phyloP scores from a whole-genome alignment of 331 rosid species.

The Telfairia occidentalis region DNA sequence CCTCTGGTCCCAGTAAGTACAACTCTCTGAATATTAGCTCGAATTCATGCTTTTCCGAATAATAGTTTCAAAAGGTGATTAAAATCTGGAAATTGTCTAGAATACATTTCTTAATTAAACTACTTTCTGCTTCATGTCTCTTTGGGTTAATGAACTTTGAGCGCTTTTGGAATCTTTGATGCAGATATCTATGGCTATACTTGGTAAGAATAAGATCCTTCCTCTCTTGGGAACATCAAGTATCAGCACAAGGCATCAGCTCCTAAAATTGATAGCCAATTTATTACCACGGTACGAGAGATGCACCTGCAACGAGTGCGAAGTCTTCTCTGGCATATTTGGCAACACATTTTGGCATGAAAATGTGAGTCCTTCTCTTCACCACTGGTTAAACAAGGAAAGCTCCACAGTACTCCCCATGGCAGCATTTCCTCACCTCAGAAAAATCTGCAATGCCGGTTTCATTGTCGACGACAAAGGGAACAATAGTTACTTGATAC shows the following conservation, averaged over 20 bases:
- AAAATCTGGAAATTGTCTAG: not conserved
- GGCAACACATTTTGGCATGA: constrained; percentile 28
- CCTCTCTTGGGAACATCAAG: constrained; percentile 19
- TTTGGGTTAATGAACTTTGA: not conserved
- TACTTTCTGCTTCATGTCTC: not conserved
- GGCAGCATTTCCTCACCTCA: constrained; percentile 31
- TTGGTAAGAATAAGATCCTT: constrained; percentile 23
- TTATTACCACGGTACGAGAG: constrained; percentile 24
- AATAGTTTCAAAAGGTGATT: not conserved
- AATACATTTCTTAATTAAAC: not conserved
- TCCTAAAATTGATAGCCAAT: constrained; percentile 17
- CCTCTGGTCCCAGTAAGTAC: constrained; percentile 25
- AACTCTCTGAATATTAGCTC: not conserved
- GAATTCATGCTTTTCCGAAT: not conserved
- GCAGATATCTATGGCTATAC: constrained; percentile 29
- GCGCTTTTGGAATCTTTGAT: not conserved
- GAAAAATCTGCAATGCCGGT: constrained; percentile 24
- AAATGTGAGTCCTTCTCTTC: constrained; percentile 22
- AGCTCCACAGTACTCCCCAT: constrained; percentile 22
- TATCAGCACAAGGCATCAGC: constrained; percentile 17
- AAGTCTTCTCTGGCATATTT: constrained; percentile 27
- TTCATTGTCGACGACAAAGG: constrained; percentile 21
- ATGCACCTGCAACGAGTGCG: constrained; percentile 29
- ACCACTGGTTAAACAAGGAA: constrained; percentile 24
- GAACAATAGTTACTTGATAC: constrained; percentile 23